Evolutionary conservation across 2,329 filamentous ascomycete species (phyloP).

Genomic region (Epicoccum nigrum): DNA sequence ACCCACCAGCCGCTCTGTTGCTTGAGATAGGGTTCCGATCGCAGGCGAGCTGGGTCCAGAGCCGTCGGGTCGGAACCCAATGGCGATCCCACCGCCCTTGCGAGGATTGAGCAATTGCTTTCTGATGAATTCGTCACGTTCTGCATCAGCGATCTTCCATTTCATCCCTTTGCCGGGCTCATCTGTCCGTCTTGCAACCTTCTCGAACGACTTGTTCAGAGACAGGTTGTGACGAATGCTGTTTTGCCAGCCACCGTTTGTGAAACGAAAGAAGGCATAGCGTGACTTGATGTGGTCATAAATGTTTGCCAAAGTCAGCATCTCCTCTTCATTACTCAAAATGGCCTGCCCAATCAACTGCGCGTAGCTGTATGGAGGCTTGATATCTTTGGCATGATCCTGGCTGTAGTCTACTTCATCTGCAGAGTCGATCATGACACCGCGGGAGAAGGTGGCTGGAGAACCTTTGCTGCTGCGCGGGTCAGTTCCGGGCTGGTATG

Average conservation of each 20-base stretch:
- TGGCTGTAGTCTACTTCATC: conserved; percentile 76
- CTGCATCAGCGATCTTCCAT: conserved; percentile 89
- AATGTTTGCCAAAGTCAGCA: conserved; percentile 88
- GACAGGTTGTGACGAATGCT: conserved; percentile 97
- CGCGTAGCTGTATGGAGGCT: conserved; percentile 95
- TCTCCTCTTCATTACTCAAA: conserved; percentile 81
- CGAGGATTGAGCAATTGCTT: conserved; percentile 60
- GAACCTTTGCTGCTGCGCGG: conserved; percentile 52
- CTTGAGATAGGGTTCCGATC: conserved; percentile 58
- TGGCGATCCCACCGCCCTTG: conserved; percentile 42
- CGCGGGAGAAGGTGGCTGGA: conserved; percentile 56
- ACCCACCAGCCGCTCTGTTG: conserved; percentile 55
- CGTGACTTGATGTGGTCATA: conserved; percentile 90
- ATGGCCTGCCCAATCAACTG: conserved; percentile 98
- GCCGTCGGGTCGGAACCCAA: conserved; percentile 56
- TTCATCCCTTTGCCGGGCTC: conserved; percentile 99
- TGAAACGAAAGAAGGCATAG: conserved; percentile 92
- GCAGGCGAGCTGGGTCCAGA: conserved; percentile 73
- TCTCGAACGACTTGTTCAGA: conserved; percentile 91
- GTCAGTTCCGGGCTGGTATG: conserved; percentile 42
- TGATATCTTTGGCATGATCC: conserved; percentile 86
- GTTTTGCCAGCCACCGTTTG: conserved; percentile 93
- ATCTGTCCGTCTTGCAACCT: conserved; percentile 88
- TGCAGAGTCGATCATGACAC: conserved; percentile 59
- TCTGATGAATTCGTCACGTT: conserved; percentile 85